Conservation (phyloP, 2,329 filamentous ascomycete genomes). For the Thielaviopsis ethacetica region DNA sequence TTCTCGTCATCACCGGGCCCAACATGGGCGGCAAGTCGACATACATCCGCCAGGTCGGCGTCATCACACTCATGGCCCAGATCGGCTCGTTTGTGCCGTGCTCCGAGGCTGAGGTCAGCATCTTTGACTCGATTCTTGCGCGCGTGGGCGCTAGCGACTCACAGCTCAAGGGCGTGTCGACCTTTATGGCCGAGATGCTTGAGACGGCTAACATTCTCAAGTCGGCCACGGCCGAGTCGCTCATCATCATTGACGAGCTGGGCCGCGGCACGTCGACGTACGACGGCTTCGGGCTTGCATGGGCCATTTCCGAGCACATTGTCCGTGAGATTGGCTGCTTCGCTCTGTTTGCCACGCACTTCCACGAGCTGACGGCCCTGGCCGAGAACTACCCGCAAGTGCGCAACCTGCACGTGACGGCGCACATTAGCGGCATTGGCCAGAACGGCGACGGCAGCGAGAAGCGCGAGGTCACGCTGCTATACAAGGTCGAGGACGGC, state of each 20-base stretch:
- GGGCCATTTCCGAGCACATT: conserved; percentile 97
- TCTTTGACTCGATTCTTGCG: conserved; percentile 93
- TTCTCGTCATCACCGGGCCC: conserved; percentile 90
- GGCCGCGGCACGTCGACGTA: conserved; percentile 95
- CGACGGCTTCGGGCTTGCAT: conserved; percentile 95
- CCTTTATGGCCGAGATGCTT: conserved; percentile 99
- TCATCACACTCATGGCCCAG: conserved; percentile 94
- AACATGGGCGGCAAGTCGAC: conserved; percentile 99
- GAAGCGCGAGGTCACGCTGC: conserved; percentile 75
- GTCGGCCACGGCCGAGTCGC: conserved; percentile 80
- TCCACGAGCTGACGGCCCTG: conserved; percentile 89
- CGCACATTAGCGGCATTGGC: conserved; percentile 55
- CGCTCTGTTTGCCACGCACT: conserved; percentile 92
- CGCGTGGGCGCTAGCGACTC: conserved; percentile 92
- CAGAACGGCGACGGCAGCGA: conserved; percentile 23
- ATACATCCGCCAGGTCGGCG: conserved; percentile 93
- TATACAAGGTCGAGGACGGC: conserved; percentile 92
- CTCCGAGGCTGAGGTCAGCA: conserved; percentile 73
- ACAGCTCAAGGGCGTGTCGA: conserved; percentile 93
- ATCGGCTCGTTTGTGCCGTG: conserved; percentile 94
- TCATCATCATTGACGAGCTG: conserved; percentile 97
- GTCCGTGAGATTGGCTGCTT: conserved; percentile 89
- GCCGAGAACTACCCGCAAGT: conserved; percentile 78
- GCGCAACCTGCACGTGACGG: conserved; percentile 85
- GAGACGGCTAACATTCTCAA: conserved; percentile 98